Conservation (phyloP, 345 rosid species). For the Salix viminalis region DNA sequence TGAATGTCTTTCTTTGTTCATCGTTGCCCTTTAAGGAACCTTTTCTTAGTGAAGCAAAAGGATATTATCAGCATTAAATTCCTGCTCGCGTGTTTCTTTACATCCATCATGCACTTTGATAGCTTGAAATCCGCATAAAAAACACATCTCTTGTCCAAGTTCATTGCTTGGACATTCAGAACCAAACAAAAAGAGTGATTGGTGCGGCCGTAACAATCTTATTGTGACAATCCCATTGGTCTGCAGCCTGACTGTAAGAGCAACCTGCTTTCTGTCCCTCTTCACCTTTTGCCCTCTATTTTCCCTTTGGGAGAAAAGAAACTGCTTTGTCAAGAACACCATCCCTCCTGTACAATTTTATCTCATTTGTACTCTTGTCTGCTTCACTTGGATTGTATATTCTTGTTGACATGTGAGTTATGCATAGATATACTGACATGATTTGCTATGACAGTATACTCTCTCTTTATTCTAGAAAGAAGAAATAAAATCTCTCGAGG, state of each 20-base stretch:
- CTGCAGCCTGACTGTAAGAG: neutral
- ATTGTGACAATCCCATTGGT: neutral
- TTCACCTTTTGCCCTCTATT: neutral
- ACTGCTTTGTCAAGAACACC: neutral
- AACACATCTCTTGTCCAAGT: too few relatives aligned
- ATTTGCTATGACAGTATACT: neutral
- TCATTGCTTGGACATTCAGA: neutral
- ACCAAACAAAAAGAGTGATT: neutral
- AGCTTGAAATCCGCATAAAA: neutral
- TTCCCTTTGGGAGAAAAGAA: neutral
- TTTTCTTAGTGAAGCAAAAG: neutral
- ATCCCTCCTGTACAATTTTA: neutral
- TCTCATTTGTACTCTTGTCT: neutral
- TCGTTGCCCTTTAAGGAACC: neutral
- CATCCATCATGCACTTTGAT: neutral
- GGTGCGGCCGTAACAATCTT: neutral
- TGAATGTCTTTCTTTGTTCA: neutral
- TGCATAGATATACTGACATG: neutral
- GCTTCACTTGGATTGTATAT: neutral
- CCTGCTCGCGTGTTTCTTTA: neutral
- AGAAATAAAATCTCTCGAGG: conserved; percentile 82
- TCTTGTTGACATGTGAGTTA: neutral
- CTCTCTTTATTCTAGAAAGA: conserved; percentile 57
- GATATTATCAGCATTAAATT: neutral
- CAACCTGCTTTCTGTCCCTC: neutral